Percentiles rank a stretch among this genome's conserved stretches.
Evolutionary conservation across 2,329 filamentous ascomycete species (phyloP).

Genomic region (Aspergillus thermomutatus): DNA sequence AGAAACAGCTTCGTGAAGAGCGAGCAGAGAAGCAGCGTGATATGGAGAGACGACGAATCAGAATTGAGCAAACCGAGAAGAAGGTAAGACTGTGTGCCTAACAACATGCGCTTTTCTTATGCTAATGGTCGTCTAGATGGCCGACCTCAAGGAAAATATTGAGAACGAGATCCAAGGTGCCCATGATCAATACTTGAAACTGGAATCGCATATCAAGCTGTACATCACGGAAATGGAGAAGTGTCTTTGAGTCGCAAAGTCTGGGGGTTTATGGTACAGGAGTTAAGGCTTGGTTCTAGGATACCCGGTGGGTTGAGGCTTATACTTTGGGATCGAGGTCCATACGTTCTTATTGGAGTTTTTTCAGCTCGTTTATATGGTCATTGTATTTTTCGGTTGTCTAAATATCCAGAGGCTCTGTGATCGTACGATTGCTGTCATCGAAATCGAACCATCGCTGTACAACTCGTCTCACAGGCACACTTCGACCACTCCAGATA

Average conservation of each 20-base stretch:
- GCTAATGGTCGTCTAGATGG: slow-evolving; percentile 64
- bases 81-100: slow-evolving; percentile 61
- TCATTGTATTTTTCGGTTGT: slow-evolving; percentile 1
- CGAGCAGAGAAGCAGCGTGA: slow-evolving; percentile 81
- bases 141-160: slow-evolving; percentile 94
- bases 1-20: slow-evolving; percentile 79
- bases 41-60: slow-evolving; percentile 85
- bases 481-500: slow-evolving; percentile 56
- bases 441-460: slow-evolving; percentile 64
- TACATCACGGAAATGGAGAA: slow-evolving; percentile 99
- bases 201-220: slow-evolving; percentile 94
- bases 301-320: slow-evolving; percentile 37
- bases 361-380: slow-evolving; percentile 8
- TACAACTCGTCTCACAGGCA: slow-evolving; percentile 57
- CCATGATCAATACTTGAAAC: slow-evolving; percentile 92
- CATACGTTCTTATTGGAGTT: slow-evolving; percentile 15
- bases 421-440: slow-evolving; percentile 26
- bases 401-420: slow-evolving; percentile 4
- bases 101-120: background rate
- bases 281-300: slow-evolving; percentile 37
- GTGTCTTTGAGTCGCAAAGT: slow-evolving; percentile 51
- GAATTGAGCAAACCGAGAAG: slow-evolving; percentile 97
- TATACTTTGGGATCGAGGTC: slow-evolving; percentile 23
- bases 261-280: slow-evolving; percentile 24
- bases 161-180: slow-evolving; percentile 89